Conservation (phyloP, 805 yeast species). For the Yamadazyma sp. region DNA sequence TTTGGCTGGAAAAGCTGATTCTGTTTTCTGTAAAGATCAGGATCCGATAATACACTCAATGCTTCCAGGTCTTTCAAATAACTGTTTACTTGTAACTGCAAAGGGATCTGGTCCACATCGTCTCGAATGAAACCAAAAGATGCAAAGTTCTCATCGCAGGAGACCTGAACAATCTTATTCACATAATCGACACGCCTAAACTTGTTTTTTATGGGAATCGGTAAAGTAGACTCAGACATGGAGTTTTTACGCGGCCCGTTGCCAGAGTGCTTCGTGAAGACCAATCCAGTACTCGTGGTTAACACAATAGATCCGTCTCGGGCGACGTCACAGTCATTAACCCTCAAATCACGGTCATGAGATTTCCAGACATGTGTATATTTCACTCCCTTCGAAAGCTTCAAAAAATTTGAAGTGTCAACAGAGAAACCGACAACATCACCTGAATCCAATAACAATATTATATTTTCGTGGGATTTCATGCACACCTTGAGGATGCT, state of each 20-base stretch:
- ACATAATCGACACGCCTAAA: slow-evolving; percentile 53
- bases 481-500: slow-evolving; percentile 31
- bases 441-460: slow-evolving; percentile 60
- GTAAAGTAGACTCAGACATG: slow-evolving; percentile 29
- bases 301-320: slow-evolving; percentile 68
- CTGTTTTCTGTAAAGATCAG: slow-evolving; percentile 36
- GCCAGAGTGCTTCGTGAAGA: slow-evolving; percentile 42
- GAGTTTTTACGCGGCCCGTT: slow-evolving; percentile 29
- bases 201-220: slow-evolving; percentile 40
- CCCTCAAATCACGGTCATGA: slow-evolving; percentile 53
- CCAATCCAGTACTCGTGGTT: slow-evolving; percentile 69
- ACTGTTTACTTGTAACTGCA: slow-evolving; percentile 47
- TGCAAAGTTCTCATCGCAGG: slow-evolving; percentile 62
- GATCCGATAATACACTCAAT: slow-evolving; percentile 49
- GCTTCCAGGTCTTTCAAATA: slow-evolving; percentile 53
- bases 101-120: slow-evolving; percentile 58
- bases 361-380: slow-evolving; percentile 63
- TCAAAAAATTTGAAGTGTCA: slow-evolving; percentile 10
- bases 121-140: slow-evolving; percentile 69
- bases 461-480: slow-evolving; percentile 43
- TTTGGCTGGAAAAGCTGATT: slow-evolving; percentile 40
- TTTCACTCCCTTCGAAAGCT: slow-evolving; percentile 35
- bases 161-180: slow-evolving; percentile 60
- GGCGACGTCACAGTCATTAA: slow-evolving; percentile 66
- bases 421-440: slow-evolving; percentile 45